Base-by-base conservation (phyloP, 495 filamentous ascomycete species). In the Penicillium silybi region DNA sequence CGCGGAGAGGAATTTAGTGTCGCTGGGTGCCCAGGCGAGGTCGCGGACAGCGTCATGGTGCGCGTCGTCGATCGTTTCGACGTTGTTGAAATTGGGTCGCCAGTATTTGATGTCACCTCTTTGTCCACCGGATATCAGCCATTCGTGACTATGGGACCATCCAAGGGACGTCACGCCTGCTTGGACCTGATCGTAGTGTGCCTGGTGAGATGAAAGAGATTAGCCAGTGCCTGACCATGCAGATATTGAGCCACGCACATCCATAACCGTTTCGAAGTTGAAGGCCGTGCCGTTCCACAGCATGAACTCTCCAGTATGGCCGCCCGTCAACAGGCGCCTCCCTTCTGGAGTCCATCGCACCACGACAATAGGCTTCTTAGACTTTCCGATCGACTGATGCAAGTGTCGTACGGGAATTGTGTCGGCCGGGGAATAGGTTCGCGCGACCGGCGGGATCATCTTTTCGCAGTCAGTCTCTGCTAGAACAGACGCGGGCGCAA, bases 241-340 rank as follows among this genome's bases (percentile, higher is more conserved):
- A 11, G 6, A 44, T 7, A 45, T 23, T 20, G 3, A 6, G 32
- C 44, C 29, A 72, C 77, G 35, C 56, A 83, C 80, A 69, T 96
- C 91, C 88, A 95, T 95, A 35, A 97, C 96, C 1, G 93, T 98
- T 73, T 98, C 93, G 61, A 98, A 98, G 66, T 98, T 98, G 77
- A 98, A 98, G 1, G 89, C 93, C 41, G 90, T 97, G 51, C 93
- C 93, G 67, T 98, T 98, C 93, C 93, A 98, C 4, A 98, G 72
- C 42, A 95, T 98, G 59, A 98, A 98, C 66, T 98, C 93, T 49
- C 93, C 93, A 61, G 92, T 97, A 64, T 90, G 92, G 1, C 89
- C 92, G 18, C 89, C 93, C 0, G 93, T 97, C 61, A 98, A 77
- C 41, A 98, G 70, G 53, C 93, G 78, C 53, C 93, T 83, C 34